Percentiles rank a stretch among this genome's conserved stretches.
phyloP scores from a whole-genome alignment of 2,329 filamentous ascomycete species.

The Verticillium isaacii region DNA sequence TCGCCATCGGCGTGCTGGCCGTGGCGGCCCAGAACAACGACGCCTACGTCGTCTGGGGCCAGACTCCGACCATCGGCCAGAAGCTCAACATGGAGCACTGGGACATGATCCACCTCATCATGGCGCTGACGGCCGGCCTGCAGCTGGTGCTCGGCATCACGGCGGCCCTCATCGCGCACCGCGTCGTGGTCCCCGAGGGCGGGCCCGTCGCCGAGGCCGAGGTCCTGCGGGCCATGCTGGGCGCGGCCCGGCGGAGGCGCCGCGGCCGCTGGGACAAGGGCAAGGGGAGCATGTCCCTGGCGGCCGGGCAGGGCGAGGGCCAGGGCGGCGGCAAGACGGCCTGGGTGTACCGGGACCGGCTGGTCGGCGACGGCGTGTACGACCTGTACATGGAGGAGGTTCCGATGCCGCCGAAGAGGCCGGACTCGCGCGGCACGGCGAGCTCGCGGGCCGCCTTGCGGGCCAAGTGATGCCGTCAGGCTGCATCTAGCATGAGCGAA shows the following conservation, averaged over 20 bases:
- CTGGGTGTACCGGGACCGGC: slow-evolving; percentile 9
- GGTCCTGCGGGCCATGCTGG: slow-evolving; percentile 11
- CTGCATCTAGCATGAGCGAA: too few relatives aligned
- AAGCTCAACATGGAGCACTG: slow-evolving; percentile 26
- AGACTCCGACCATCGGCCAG: slow-evolving; percentile 24
- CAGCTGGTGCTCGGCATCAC: slow-evolving; percentile 22
- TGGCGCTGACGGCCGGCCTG: slow-evolving; percentile 23
- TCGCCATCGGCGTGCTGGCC: slow-evolving; percentile 29
- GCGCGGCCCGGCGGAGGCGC: slow-evolving; percentile 1
- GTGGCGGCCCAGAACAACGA: slow-evolving; percentile 24
- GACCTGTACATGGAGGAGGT: slow-evolving; percentile 12
- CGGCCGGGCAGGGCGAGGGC: background rate
- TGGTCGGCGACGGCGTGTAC: slow-evolving; percentile 5
- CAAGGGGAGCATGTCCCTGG: background rate
- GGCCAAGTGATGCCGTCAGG: too few relatives aligned
- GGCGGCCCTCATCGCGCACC: slow-evolving; percentile 17
- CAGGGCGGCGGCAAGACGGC: background rate
- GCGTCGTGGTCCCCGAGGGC: slow-evolving; percentile 17
- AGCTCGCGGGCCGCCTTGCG: too few relatives aligned
- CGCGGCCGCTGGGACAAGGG: background rate
- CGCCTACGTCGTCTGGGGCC: slow-evolving; percentile 18
- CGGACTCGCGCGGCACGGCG: background rate
- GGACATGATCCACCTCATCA: slow-evolving; percentile 23
- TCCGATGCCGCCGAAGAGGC: background rate
- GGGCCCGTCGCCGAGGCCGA: slow-evolving; percentile 11